Base-by-base conservation (phyloP, 1,284 basidiomycete genomes). In the Irpex sp. region DNA sequence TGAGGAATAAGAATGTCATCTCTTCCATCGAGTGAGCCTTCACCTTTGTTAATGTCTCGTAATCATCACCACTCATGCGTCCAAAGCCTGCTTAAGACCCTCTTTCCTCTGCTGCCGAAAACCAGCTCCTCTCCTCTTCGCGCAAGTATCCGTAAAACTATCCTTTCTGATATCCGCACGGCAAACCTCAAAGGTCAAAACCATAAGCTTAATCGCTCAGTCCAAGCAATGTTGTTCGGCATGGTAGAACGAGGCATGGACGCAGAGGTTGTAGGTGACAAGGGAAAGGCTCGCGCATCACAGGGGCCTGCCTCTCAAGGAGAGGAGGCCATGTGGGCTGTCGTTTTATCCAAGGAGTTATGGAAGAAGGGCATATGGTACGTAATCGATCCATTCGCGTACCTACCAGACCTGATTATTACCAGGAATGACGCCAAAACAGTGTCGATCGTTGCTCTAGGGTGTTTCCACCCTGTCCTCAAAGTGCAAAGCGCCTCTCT, bases 321-420 rank as follows among this genome's bases (percentile, higher is more conserved):
- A 5, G 92, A 93, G 46, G 97, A 98, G 71, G 96, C 97, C 1
- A 92, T 98, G 85, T 99, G 97, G 97, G 97, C 97, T 1, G 90
- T 99, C 53, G 91, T 97, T 57, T 78, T 99, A 60, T 94, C 96
- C 13, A 92, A 94, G 71, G 96, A 99, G 70, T 80, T 99, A 31
- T 99, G 97, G 97, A 86, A 86, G 69, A 98, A 97, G 77, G 87
- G 89, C 39, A 87, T 97, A 47, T 99, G 97, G 95, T 91, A 67
- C 64, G 84, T 78, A 61, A 15, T 4, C 13, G 31, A 51, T 36
- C 15, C 21, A 7, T 58, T 46, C 5, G n/a, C 58, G 39, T 8
- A 17, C 7, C 58, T 31, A 13, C 21, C 19, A 13, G 3, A 39
- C 9, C 39, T 47, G 58, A 56, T 35, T 4, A 47, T 33, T 47